Evolutionary conservation across 495 filamentous ascomycete genomes (phyloP).

Genomic region (Neurospora discreta): DNA sequence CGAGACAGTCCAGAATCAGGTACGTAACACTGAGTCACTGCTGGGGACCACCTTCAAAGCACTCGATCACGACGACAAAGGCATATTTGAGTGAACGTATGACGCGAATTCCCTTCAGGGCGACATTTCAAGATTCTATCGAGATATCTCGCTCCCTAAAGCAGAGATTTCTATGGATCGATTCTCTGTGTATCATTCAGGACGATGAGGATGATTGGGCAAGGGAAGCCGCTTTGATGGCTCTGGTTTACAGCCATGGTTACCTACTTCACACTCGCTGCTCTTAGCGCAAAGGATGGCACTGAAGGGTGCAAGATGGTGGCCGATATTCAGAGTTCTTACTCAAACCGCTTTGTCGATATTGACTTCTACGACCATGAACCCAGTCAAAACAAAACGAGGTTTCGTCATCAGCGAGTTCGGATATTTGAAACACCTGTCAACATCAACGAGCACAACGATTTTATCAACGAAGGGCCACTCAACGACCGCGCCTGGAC

Average conservation of each 20-base stretch:
- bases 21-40: background rate
- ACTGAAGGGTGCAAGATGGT: background rate
- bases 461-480: rapidly evolving
- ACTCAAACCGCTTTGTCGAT: background rate
- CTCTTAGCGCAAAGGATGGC: background rate
- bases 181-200: background rate
- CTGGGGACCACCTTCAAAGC: background rate
- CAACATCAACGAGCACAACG: background rate
- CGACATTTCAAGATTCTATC: background rate
- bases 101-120: background rate
- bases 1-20: no score
- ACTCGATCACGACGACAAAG: background rate
- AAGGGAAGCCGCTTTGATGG: background rate
- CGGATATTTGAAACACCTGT: background rate
- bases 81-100: background rate
- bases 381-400: background rate
- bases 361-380: background rate
- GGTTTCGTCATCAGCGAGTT: background rate
- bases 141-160: background rate
- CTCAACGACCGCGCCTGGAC: background rate
- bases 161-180: background rate
- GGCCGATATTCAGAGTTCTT: background rate
- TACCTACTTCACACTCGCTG: background rate
- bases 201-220: background rate
- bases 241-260: background rate